Percentiles rank a stretch among this genome's conserved stretches.
These are phyloP conservation scores for Naganishia sp. DNA, from an alignment of 1,284 basidiomycete species.

Conservation along the genomic window DNA sequence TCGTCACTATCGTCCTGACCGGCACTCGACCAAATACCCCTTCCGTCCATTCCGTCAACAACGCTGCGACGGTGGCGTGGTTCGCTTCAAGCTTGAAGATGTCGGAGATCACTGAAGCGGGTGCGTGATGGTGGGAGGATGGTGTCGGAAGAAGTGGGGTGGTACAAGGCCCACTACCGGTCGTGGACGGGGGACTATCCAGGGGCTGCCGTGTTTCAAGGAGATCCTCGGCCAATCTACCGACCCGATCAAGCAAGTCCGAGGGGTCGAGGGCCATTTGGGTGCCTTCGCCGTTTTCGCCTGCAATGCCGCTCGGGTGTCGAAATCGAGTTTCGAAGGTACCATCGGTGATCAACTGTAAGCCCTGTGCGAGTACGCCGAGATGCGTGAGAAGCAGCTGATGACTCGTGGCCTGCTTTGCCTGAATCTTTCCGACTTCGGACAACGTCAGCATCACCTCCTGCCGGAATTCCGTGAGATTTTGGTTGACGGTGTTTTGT, in stretches of 20 bases:
- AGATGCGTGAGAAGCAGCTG: no score
- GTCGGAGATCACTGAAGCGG: not conserved
- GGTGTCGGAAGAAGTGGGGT: no score
- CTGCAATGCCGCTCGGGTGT: not conserved
- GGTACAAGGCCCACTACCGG: no score
- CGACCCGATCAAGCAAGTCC: not conserved
- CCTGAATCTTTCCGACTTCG: no score
- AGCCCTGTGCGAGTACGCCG: not conserved
- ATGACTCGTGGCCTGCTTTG: no score
- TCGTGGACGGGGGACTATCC: no score
- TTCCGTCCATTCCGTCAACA: constrained; percentile 12
- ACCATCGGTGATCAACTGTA: not conserved
- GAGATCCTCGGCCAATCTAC: not conserved
- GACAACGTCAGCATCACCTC: no score
- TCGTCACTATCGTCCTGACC: not conserved
- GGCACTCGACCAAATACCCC: constrained; percentile 6
- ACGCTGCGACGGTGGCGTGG: constrained; percentile 1
- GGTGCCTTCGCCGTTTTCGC: not conserved
- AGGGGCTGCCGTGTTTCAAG: not conserved
- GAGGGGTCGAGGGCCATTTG: not conserved
- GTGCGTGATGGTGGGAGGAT: no score
- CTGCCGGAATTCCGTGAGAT: no score
- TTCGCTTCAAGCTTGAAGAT: constrained; percentile 2
- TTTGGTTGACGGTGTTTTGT: not conserved
- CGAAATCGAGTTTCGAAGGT: not conserved